Percentiles rank a stretch among this genome's conserved stretches.
Evolutionary conservation across 352 stramenopile species (phyloP).

Genomic region (Phytophthora hybrid): DNA sequence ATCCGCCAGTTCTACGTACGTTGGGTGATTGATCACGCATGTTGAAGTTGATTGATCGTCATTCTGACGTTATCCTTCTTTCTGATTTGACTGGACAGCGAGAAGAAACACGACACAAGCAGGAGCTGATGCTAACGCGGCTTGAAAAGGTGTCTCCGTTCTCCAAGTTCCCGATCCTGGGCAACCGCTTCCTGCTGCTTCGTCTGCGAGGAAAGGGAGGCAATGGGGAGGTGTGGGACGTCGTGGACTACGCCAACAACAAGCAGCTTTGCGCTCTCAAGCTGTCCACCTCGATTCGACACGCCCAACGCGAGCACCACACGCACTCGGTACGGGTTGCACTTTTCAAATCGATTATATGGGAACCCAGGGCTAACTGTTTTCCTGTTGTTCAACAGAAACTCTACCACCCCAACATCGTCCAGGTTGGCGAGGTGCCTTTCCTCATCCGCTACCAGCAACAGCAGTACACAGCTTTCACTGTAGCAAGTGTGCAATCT

Average conservation of each 20-base stretch:
- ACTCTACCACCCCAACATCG: slow-evolving; percentile 77
- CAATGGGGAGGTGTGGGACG: slow-evolving; percentile 85
- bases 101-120: slow-evolving; percentile 81
- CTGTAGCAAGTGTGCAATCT: slow-evolving; percentile 71
- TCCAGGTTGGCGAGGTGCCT: slow-evolving; percentile 61
- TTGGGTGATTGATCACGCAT: too few species aligned
- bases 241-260: slow-evolving; percentile 78
- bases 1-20: slow-evolving; percentile 72
- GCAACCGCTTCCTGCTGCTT: slow-evolving; percentile 73
- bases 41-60: slow-evolving; percentile 6
- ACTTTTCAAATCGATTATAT: neutral
- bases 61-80: slow-evolving; percentile 20
- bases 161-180: slow-evolving; percentile 74
- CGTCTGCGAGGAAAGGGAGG: slow-evolving; percentile 76
- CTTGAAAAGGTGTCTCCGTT: slow-evolving; percentile 83
- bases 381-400: slow-evolving; percentile 40
- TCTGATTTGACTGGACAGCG: slow-evolving; percentile 43
- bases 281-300: slow-evolving; percentile 75
- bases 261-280: slow-evolving; percentile 73
- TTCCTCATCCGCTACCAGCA: slow-evolving; percentile 77
- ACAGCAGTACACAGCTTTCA: slow-evolving; percentile 79
- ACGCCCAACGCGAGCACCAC: slow-evolving; percentile 72
- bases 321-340: slow-evolving; percentile 67
- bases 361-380: slow-evolving; percentile 13
- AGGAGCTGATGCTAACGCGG: slow-evolving; percentile 75